Base-by-base conservation (phyloP, 2,329 filamentous ascomycete genomes). In the Diatrype stigma region DNA sequence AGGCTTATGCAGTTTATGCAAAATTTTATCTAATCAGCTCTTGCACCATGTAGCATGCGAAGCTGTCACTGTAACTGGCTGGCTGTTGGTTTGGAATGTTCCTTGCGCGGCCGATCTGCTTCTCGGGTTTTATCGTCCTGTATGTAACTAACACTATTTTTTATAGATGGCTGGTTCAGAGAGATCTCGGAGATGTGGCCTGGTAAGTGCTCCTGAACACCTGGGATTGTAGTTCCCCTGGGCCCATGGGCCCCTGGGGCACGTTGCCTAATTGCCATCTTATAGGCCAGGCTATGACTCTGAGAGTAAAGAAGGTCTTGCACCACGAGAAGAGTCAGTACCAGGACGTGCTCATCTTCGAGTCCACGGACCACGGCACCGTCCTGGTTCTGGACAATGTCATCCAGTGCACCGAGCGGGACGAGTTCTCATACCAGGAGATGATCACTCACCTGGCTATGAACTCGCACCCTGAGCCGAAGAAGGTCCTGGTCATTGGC, bases 321-420 rank as follows among this genome's bases (percentile, higher is more conserved):
- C 92, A 96, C 82, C 93, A 97, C 80, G 94, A 99, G 80, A 97
- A 96, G 85, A 94, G 89, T 81, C 80, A 96, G 80, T 99, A 96
- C 80, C 94, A 99, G 77, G 94, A 99, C 70, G 93, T 99, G 60
- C 86, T 99, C 66, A 90, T 97, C 79, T 99, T 99, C 79, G 89
- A 99, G 81, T 96, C 90, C 64, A 96, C 87, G 78, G 85, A 97
- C 81, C 89, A 97, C 73, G 94, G 94, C 73, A 96, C 85, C 68
- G 93, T 97, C 55, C 82, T 99, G 52, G 93, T 99, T 57, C 85
- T 99, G 62, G 94, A 99, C 82, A 97, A 97, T 71, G 94, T 96
- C 71, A 96, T 99, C 73, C 94, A 99, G 78, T 91, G 86, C 83
- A 97, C 94, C 63, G 94, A 99, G 84, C 87, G 93, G 60, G 91